Percentiles rank a stretch among this genome's conserved stretches.
Conservation (phyloP, 805 yeast genomes). For the Sporopachydermia lactativora region DNA sequence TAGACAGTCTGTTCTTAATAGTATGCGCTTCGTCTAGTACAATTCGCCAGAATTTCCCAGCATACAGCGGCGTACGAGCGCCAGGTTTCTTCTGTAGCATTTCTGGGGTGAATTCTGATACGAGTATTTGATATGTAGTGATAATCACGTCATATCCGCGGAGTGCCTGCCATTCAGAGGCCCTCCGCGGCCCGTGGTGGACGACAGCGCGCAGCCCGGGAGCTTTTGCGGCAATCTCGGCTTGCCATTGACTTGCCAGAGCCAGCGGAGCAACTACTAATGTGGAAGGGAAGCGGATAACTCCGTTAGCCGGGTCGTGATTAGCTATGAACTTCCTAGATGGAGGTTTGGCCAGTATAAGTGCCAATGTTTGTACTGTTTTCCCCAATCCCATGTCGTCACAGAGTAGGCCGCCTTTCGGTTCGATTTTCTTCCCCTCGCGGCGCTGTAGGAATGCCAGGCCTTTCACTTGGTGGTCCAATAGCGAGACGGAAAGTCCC, state of each 20-base stretch:
- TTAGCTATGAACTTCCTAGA: conserved; percentile 4
- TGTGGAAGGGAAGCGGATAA: conserved; percentile 14
- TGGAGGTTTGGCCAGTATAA: conserved; percentile 25
- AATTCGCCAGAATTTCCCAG: conserved; percentile 34
- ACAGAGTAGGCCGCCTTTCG: conserved; percentile 52
- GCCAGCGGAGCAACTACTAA: conserved; percentile 30
- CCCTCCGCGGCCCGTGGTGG: conserved; percentile 21
- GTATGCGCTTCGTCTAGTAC: conserved; percentile 54
- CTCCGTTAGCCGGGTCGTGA: conserved; percentile 2
- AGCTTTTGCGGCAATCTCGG: conserved; percentile 24
- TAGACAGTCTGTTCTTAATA: conserved; percentile 36
- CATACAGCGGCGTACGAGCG: conserved; percentile 14
- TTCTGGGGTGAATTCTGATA: conserved; percentile 15
- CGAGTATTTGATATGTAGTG: conserved; percentile 19
- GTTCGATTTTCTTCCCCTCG: conserved; percentile 17
- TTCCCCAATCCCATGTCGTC: conserved; percentile 91
- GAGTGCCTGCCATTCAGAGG: conserved; percentile 9
- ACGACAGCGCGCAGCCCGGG: conserved; percentile 17
- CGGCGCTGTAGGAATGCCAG: conserved; percentile 26
- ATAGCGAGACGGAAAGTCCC: conserved; percentile 25
- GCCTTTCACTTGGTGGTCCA: conserved; percentile 35
- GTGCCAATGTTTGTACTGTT: conserved; percentile 63
- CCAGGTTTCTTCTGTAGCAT: conserved; percentile 15
- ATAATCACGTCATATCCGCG: conserved; percentile 20
- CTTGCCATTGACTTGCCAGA: conserved; percentile 26